Conservation (phyloP, 768 basidiomycete species). For the Psilocybe sp. region DNA sequence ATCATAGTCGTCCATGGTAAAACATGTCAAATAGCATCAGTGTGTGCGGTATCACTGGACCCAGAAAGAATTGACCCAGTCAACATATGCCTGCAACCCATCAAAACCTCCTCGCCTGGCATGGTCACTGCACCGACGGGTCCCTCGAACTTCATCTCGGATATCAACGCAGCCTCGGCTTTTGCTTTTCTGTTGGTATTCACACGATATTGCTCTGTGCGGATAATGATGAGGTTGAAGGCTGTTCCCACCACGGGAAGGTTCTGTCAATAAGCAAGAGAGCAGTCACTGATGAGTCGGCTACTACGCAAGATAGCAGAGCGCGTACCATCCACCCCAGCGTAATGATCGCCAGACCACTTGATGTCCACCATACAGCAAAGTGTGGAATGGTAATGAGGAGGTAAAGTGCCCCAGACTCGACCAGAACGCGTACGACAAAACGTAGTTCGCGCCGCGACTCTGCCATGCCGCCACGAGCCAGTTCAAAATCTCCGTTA, state of each 20-base stretch:
- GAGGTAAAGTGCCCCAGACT: conserved; percentile 9
- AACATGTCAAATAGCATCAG: no score
- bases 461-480: background rate
- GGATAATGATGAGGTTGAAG: conserved; percentile 11
- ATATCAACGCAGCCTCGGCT: no score
- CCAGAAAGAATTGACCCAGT: no score
- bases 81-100: no score
- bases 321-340: conserved; percentile 5
- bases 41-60: no score
- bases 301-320: background rate
- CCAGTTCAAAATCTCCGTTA: no score
- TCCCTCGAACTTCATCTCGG: no score
- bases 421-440: conserved; percentile 9
- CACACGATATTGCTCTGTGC: conserved; percentile 7
- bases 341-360: conserved; percentile 3
- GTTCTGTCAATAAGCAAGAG: background rate
- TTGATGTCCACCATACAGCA: conserved; percentile 10
- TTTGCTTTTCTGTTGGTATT: background rate
- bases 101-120: no score
- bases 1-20: no score
- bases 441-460: conserved; percentile 5
- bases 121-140: no score
- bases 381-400: conserved; percentile 9
- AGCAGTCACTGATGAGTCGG: background rate
- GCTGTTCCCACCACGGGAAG: conserved; percentile 6